A percentile compares a stretch with the other conserved stretches of the same genome.
These are phyloP conservation scores for Biscogniauxia sp. DNA, from an alignment of 2,329 filamentous ascomycete genomes.

Conservation along the genomic window DNA sequence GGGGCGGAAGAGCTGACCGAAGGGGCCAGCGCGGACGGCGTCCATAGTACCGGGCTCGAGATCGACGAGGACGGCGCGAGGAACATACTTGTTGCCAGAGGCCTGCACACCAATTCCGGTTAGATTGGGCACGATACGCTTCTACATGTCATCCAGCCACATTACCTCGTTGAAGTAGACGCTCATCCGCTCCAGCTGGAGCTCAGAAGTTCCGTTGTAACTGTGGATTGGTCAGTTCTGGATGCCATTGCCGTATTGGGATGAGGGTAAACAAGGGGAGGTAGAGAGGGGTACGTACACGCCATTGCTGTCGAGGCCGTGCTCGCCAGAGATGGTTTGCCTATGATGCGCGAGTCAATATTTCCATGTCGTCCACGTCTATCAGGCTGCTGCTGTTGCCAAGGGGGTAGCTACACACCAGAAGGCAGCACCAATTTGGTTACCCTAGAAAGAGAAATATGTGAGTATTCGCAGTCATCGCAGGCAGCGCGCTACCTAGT, in stretches of 20 bases:
- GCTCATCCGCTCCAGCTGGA: slow-evolving; percentile 99
- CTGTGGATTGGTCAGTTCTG: slow-evolving; percentile 45
- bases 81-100: slow-evolving; percentile 98
- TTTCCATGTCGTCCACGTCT: slow-evolving; percentile 3
- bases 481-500: slow-evolving; percentile 12
- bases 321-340: slow-evolving; percentile 85
- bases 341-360: slow-evolving; percentile 44
- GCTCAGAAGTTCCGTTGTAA: slow-evolving; percentile 97
- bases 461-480: slow-evolving; percentile 16
- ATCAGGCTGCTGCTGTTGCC: neutral
- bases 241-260: neutral
- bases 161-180: slow-evolving; percentile 88
- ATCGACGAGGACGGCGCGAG: slow-evolving; percentile 98
- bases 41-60: slow-evolving; percentile 99
- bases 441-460: slow-evolving; percentile 66
- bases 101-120: slow-evolving; percentile 53
- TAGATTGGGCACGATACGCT: slow-evolving; percentile 6
- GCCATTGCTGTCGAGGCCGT: slow-evolving; percentile 96
- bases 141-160: neutral
- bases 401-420: slow-evolving; percentile 57
- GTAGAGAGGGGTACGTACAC: slow-evolving; percentile 61
- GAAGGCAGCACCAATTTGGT: slow-evolving; percentile 99
- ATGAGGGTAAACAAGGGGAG: neutral
- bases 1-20: slow-evolving; percentile 98
- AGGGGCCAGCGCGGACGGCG: slow-evolving; percentile 94